These are phyloP conservation scores for Entomophthora muscae DNA, from an alignment of 371 early-diverging fungal genomes.

Conservation along the genomic window DNA sequence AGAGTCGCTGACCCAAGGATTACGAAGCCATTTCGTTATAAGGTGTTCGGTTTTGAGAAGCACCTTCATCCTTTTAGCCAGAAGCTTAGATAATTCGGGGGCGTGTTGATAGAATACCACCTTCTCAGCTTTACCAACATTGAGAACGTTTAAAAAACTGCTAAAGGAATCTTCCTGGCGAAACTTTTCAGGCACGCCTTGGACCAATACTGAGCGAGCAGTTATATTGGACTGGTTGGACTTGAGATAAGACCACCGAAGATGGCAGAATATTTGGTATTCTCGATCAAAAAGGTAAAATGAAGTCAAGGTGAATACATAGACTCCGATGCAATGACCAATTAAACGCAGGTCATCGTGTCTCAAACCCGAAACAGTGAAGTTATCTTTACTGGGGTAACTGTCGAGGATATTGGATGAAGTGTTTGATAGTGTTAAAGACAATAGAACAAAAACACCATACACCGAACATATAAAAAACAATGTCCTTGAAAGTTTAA, in stretches of 20 bases:
- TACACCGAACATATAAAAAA: neutral
- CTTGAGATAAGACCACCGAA: neutral
- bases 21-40: conserved; percentile 9
- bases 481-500: conserved; percentile 22
- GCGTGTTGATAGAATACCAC: conserved; percentile 34
- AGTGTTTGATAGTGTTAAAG: neutral
- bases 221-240: neutral
- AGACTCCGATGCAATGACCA: neutral
- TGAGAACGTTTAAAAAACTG: conserved; percentile 30
- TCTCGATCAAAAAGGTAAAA: neutral
- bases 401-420: too few species aligned
- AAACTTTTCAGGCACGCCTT: conserved; percentile 27
- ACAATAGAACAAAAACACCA: neutral
- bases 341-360: neutral
- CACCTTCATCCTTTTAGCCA: conserved; percentile 15
- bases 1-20: conserved; percentile 7
- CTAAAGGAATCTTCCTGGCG: conserved; percentile 27
- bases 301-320: neutral
- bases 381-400: neutral
- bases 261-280: neutral
- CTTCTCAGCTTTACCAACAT: conserved; percentile 30
- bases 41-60: conserved; percentile 13
- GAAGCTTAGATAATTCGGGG: conserved; percentile 11
- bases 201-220: conserved; percentile 26
- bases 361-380: neutral